Percentiles rank a stretch among this genome's conserved stretches.
Conservation (phyloP, 768 basidiomycete genomes). For the Phallus indusiatus region DNA sequence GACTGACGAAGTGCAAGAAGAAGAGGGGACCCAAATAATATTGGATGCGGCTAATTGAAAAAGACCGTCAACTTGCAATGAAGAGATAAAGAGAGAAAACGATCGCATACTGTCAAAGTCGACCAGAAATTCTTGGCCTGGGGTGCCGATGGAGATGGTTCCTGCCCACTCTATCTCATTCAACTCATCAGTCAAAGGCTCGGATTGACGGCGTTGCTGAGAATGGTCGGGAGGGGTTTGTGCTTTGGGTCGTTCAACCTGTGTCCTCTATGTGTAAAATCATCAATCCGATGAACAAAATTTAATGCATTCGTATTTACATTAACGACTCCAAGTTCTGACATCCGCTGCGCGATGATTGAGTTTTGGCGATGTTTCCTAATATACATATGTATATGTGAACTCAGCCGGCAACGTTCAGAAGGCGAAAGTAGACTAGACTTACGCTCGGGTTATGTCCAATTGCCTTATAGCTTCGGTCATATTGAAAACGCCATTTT, state of each 20-base stretch:
- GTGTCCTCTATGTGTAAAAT: conserved; percentile 15
- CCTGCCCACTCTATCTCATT: conserved; percentile 27
- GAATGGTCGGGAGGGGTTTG: conserved; percentile 13
- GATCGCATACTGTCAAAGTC: conserved; percentile 28
- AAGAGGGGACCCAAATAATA: conserved; percentile 26
- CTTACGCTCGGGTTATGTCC: too few species aligned
- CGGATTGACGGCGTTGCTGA: conserved; percentile 23
- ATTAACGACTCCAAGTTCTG: conserved; percentile 15
- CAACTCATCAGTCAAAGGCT: conserved; percentile 18
- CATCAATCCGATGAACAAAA: background rate
- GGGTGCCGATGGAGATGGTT: conserved; percentile 28
- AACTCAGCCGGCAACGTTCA: too few species aligned
- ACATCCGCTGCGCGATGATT: conserved; percentile 23
- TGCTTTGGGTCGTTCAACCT: conserved; percentile 18
- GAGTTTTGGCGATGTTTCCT: too few species aligned
- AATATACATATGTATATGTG: too few species aligned
- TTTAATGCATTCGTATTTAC: background rate
- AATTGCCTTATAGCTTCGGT: too few species aligned
- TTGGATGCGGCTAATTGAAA: conserved; percentile 19
- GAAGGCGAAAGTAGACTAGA: background rate
- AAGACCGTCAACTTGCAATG: background rate
- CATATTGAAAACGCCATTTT: conserved; percentile 15
- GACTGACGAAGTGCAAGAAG: conserved; percentile 17
- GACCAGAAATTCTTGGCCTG: conserved; percentile 25
- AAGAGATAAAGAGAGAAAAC: background rate